A percentile compares a stretch with the other conserved stretches of the same genome.
Conservation (phyloP, 176 grass and related monocot species). For the Ampelocalamus luodianensis region DNA sequence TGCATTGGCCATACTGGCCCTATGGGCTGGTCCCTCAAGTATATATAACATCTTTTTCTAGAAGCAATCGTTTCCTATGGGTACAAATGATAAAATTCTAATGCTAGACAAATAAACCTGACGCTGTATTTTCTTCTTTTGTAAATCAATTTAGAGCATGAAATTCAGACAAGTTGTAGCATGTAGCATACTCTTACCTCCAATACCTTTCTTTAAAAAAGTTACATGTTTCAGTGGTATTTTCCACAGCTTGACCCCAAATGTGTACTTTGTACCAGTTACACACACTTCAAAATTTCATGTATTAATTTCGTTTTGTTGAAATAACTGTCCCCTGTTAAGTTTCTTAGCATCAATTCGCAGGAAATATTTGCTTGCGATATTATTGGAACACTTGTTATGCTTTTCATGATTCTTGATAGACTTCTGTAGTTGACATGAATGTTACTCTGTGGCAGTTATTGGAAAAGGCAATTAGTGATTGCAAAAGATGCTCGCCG, state of each 20-base stretch:
- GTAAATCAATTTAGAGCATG: slow-evolving; percentile 11
- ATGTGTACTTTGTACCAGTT: neutral
- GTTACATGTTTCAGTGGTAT: neutral
- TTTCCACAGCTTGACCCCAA: neutral
- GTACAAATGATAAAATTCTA: slow-evolving; percentile 8
- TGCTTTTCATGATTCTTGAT: slow-evolving; percentile 18
- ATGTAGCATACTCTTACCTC: slow-evolving; percentile 4
- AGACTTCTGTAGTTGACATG: slow-evolving; percentile 40
- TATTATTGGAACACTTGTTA: slow-evolving; percentile 22
- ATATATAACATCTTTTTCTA: neutral
- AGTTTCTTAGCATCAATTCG: neutral
- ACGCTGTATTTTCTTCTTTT: slow-evolving; percentile 31
- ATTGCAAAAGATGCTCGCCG: slow-evolving; percentile 92
- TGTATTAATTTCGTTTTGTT: slow-evolving; percentile 3
- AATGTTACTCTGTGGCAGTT: slow-evolving; percentile 61
- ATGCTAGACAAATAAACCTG: slow-evolving; percentile 10
- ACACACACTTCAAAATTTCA: neutral
- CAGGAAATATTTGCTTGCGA: slow-evolving; percentile 22
- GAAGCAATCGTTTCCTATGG: slow-evolving; percentile 2
- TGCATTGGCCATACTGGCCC: neutral
- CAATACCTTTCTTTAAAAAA: neutral
- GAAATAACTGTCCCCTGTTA: neutral
- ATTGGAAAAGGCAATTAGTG: slow-evolving; percentile 89
- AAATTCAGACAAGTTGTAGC: neutral
- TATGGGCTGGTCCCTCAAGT: neutral